Base-by-base conservation (phyloP, 2,329 filamentous ascomycete species). In the Exophiala oligosperma region DNA sequence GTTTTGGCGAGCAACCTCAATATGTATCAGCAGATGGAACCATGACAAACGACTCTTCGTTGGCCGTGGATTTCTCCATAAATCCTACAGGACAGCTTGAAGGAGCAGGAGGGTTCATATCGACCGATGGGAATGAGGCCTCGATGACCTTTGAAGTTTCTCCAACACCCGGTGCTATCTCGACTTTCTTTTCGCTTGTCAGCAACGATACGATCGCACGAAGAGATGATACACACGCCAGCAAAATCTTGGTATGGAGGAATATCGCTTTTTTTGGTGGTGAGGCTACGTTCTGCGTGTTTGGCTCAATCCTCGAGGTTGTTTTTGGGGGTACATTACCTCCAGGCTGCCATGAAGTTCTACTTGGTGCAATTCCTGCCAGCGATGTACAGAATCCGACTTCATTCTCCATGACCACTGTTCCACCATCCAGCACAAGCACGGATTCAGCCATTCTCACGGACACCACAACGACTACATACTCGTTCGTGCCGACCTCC, bases 241-340 rank as follows among this genome's bases (percentile, higher is more conserved):
- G 55, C 24, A 52, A 56, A 14, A 32, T n/a, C 7, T 52, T 65
- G 32, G 43, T 47, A 9, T 65, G 63, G 63, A 56, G 26, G 17
- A 65, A 64, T 43, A 37, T 52, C 14, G 49, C 35, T 14, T 65
- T 65, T 41, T 43, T 48, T 51, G 58, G 58, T 32, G 52, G 56
- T 3, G 35, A 56, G 32, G 63, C 59, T 24, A 44, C 60, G 29
- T 65, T 65, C 49, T 65, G 61, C 29, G 26, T 54, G 38, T 54
- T 59, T 37, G 59, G 54, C 29, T 52, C 51, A 9, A 52, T 55
- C 3, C 23, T 65, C 23, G 9, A 60, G n/a, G 49, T 54, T 8
- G 28, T 43, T 12, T 65, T 64, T 49, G 43, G 59, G 29, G 63
- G 56, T 41, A 24, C 44, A n/a, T 21, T 35, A 32, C 61, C 63